Evolutionary conservation across 2,329 filamentous ascomycete species (phyloP).

Genomic region (Atkinsonella hypoxylon): DNA sequence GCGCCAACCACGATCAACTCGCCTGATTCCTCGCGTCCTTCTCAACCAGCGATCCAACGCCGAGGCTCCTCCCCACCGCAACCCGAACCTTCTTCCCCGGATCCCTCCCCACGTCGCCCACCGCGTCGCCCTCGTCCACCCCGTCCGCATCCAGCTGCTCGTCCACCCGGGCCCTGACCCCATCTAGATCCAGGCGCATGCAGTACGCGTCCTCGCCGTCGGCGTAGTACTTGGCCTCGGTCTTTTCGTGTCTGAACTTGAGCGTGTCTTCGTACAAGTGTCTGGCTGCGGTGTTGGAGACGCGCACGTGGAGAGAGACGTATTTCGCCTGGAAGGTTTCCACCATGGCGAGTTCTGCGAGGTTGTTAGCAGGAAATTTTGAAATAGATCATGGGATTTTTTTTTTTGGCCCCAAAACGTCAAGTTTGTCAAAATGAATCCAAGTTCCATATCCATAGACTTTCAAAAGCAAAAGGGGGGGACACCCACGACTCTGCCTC

Average conservation of each 20-base stretch:
- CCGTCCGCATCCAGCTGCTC: slow-evolving; percentile 28
- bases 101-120: slow-evolving; percentile 51
- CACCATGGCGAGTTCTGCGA: slow-evolving; percentile 92
- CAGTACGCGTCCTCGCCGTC: slow-evolving; percentile 93
- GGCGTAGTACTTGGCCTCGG: slow-evolving; percentile 85
- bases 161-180: slow-evolving; percentile 36
- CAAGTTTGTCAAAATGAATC: no score
- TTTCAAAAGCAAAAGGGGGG: no score
- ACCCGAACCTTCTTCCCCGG: slow-evolving; percentile 63
- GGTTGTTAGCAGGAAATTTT: not conserved
- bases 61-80: slow-evolving; percentile 68
- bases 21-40: slow-evolving; percentile 45
- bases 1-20: no score
- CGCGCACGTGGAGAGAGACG: slow-evolving; percentile 89
- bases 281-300: slow-evolving; percentile 84
- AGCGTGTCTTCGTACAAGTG: slow-evolving; percentile 89
- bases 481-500: slow-evolving; percentile 75
- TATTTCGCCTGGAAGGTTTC: slow-evolving; percentile 87
- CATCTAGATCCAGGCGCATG: slow-evolving; percentile 77
- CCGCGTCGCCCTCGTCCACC: slow-evolving; percentile 56
- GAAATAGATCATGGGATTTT: no score
- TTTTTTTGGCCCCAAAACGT: no score
- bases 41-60: slow-evolving; percentile 69
- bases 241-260: slow-evolving; percentile 77
- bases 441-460: no score